Base-by-base conservation (phyloP, 345 rosid genomes). In the Linum usitatissimum region DNA sequence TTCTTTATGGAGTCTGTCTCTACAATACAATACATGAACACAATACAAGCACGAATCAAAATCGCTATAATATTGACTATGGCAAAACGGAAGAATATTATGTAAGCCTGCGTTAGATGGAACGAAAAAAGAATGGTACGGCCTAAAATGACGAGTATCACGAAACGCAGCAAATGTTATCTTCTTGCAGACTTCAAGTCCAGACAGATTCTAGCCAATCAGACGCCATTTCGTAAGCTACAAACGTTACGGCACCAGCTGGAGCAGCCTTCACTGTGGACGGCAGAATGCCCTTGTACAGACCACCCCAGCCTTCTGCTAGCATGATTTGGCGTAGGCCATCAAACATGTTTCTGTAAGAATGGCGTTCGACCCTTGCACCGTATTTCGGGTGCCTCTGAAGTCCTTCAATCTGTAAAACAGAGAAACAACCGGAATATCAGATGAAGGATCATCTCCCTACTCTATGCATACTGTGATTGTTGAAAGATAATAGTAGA, bases 231-330 rank as follows among this genome's bases (percentile, higher is more conserved):
- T 93, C 97, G 42, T 78, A 90, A 59, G 86, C 92, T 66, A 93
- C 88, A 62, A 93, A 93, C 53, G 99, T 93, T 39, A 93, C 95
- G 42, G 99, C 99, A 62, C 96, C 89, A 42, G 97, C 99, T 21
- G 99, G 97, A 58, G 99, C 99, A 66, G 99, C 99, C 82, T 93
- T 93, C 66, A 90, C 69, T 10, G 92, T 87, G 58, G 99, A 93
- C 14, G 97, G 99, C 30, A 90, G 67, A 40, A 93, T 83, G 60
- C 99, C 99, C 73, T 93, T 93, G 65, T 93, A 93, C 62, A 93
- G 87, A 68, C 97, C 99, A 1, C 84, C 84, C 89, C 84, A 87
- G 51, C 99, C 97, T 75, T 93, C 99, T 0, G 61, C 30, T 55
- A 62, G 69, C 56, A 79, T 18, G 63, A 93, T 93, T 69, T 77